Evolutionary conservation across 257 asterid species (phyloP).

Genomic region (Nemophila menziesii): DNA sequence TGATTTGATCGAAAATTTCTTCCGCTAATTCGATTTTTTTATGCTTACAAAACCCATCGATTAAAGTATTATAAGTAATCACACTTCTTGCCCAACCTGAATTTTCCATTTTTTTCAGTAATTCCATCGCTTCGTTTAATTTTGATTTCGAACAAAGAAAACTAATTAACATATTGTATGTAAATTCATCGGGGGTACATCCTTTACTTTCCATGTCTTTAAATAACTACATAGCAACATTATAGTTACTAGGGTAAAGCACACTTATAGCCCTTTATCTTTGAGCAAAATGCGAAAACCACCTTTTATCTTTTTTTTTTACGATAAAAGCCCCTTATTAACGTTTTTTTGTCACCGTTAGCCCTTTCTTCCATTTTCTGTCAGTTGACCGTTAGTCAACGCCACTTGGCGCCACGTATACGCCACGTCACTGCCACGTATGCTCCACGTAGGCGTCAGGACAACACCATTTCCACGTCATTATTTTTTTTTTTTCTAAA

Average conservation of each 20-base stretch:
- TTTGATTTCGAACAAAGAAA: constrained; percentile 2
- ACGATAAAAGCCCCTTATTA: too few relatives aligned
- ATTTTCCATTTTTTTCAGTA: constrained; percentile 6
- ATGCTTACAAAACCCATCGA: constrained; percentile 6
- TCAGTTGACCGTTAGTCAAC: too few relatives aligned
- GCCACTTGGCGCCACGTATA: too few relatives aligned
- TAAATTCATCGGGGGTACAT: constrained; percentile 5
- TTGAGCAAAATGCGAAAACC: too few relatives aligned
- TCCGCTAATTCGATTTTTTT: constrained; percentile 6
- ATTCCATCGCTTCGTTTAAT: not conserved
- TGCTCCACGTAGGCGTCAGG: too few relatives aligned
- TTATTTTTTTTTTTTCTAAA: too few relatives aligned
- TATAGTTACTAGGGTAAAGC: constrained; percentile 1
- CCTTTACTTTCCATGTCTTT: constrained; percentile 6
- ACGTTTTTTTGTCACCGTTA: too few relatives aligned
- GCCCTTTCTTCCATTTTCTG: too few relatives aligned
- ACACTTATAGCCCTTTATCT: too few relatives aligned
- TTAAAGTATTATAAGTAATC: constrained; percentile 5
- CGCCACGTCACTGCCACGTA: too few relatives aligned
- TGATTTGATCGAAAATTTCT: constrained; percentile 4
- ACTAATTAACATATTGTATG: constrained; percentile 7
- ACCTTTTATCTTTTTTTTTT: too few relatives aligned
- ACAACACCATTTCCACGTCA: too few relatives aligned
- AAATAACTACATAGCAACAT: constrained; percentile 3
- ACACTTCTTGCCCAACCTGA: constrained; percentile 4